Evolutionary conservation across 169 alveolate species (phyloP).

Genomic region (Cryptosporidium muris): DNA sequence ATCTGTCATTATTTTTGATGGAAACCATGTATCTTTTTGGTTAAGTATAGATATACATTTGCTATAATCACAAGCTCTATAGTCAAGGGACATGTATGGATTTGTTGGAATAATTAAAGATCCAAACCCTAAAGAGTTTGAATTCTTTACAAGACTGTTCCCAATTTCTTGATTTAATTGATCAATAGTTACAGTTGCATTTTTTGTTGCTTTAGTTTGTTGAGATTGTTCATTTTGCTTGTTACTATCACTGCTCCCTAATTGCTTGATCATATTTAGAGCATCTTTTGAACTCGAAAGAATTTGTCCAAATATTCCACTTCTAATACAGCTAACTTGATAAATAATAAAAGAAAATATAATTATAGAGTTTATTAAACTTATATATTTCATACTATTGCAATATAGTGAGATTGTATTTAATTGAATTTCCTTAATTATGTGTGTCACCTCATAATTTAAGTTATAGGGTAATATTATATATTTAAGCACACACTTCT

Average conservation of each 20-base stretch:
- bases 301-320: not conserved
- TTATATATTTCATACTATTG: no score
- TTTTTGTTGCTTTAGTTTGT: not conserved
- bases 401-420: no score
- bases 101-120: not conserved
- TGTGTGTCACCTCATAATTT: no score
- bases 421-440: no score
- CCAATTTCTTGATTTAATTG: slow-evolving; percentile 25
- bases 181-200: slow-evolving; percentile 13
- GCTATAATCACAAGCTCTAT: slow-evolving; percentile 17
- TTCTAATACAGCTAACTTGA: slow-evolving; percentile 3
- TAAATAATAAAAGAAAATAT: no score
- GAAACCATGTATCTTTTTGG: slow-evolving; percentile 38
- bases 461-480: no score
- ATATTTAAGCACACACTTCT: no score
- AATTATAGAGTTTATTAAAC: no score
- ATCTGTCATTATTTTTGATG: no score
- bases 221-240: not conserved
- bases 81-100: slow-evolving; percentile 44
- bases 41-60: slow-evolving; percentile 13
- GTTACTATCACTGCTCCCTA: not conserved
- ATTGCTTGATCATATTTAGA: not conserved
- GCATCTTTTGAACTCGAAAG: not conserved
- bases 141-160: slow-evolving; percentile 27
- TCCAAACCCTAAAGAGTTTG: slow-evolving; percentile 7